Evolutionary conservation across 202 grass and related monocot genomes (phyloP), one percentile per base, ranked within the genome.

Genomic region (Saccharum hybrid): DNA sequence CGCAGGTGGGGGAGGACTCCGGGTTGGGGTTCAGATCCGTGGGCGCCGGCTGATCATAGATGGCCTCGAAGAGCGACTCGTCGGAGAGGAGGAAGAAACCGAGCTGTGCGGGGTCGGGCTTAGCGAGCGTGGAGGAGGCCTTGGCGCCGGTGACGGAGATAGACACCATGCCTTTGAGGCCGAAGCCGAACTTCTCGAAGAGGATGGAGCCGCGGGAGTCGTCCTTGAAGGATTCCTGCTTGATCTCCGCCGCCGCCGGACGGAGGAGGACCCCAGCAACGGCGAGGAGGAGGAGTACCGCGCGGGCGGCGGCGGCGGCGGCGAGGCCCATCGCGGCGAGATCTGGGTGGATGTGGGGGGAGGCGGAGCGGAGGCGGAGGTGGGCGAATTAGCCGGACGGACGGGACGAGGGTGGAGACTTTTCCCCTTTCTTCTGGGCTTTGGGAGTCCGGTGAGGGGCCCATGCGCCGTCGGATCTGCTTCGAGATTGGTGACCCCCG

Each of bases 181-280:
- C 81, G 94, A 97, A 94, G 2, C 94, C 94, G 80, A 97, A 97
- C 84, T 97, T 97, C 91, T 97, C 94, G 91, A 97, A 97, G 82
- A 94, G 88, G 91, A 97, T 97, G 52, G 75, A 49, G 63, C 10
- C 0, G 82, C 94, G 94, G 4, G 85, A 57, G 85, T 97, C 94
- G 15, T 87, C 72, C 14, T 21, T 80, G 89, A 97, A 91, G 52
- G 72, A 79, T 41, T 94, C 91, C 37, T 85, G 82, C 88, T 97
- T 97, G 82, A 94, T 97, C 91, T 97, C 94, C 62, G 94, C 91
- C 46, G 60, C 71, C 37, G 87, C 82, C 0, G 90, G 81, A 0
- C 34, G 34, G 71, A 94, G n/a, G 21, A 90, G 22, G 10, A 23
- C 8, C 0, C 54, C 74, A 54, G 71, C 45, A 22, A 82, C 86